Base-by-base conservation (phyloP, 768 basidiomycete genomes). In the Tulasnella sp. region DNA sequence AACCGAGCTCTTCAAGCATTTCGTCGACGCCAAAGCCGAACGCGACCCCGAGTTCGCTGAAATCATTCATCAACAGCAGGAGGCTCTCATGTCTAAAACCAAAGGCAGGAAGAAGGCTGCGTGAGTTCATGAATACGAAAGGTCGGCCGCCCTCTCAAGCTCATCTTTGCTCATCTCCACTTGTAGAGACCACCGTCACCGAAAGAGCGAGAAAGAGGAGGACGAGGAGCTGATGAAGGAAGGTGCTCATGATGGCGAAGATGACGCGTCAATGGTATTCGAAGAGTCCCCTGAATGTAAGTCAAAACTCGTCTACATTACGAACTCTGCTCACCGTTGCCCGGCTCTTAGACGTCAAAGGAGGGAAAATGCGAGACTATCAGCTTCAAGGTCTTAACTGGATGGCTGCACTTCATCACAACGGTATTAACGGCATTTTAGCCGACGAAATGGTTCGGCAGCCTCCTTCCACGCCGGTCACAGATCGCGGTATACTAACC, bases 161-260 rank as follows among this genome's bases (percentile, higher is more conserved):
- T 76, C 62, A 76, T 40, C 14, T 40, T 16, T 63, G 72, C 32
- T 62, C 22, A 8, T 19, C 22, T 16, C 1, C 64, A 34, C 39
- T 65, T 19, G n/a, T 40, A 94, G 91, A 69, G 93, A 92, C 75
- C 86, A 88, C 34, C 90, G 95, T 11, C 94, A 95, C 77, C 88
- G 96, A 69, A 97, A 95, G 80, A 95, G 93, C 0, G 97, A 99
- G 80, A 97, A 97, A 81, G 97, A 99, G 77, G 97, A 98, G 79
- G 97, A 98, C 70, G 95, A 96, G 75, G 96, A 99, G 80, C 77
- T 99, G 77, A 80, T 98, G 47, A 92, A 94, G 77, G 92, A 92
- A 63, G 90, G 90, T 7, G 92, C 93, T 76, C 83, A 88, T 41
- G 87, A 86, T 9, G 90, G 89, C 72, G 92, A 92, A 2, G 88